phyloP scores from a whole-genome alignment of 2,329 filamentous ascomycete species.

The Ilyonectria sp. region DNA sequence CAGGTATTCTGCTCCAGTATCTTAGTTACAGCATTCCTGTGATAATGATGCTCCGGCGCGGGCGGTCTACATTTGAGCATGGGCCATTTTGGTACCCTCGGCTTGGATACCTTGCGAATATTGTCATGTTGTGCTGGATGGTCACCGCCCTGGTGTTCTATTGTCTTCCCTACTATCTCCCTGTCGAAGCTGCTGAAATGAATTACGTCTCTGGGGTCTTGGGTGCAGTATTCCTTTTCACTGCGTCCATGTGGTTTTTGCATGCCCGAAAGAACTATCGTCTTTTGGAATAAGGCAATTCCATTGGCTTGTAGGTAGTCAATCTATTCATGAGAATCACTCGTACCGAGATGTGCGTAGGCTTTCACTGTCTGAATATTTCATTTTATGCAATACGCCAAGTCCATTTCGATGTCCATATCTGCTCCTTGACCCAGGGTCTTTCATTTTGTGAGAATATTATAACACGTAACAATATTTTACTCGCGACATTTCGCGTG shows the following conservation, averaged over 20 bases:
- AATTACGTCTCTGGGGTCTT: constrained; percentile 19
- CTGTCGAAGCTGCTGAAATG: background rate
- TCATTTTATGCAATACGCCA: too few relatives aligned
- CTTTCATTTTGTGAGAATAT: too few relatives aligned
- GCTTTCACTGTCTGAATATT: too few relatives aligned
- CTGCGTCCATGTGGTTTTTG: background rate
- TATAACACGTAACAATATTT: too few relatives aligned
- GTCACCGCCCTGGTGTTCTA: constrained; percentile 3
- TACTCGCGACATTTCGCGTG: too few relatives aligned
- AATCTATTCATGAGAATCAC: too few relatives aligned
- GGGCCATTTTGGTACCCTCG: constrained; percentile 12
- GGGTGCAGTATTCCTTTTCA: background rate
- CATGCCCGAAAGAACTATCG: background rate
- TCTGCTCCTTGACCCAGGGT: too few relatives aligned
- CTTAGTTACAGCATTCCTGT: constrained; percentile 5
- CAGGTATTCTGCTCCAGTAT: constrained; percentile 19
- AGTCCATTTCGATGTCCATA: too few relatives aligned
- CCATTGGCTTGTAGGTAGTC: too few relatives aligned
- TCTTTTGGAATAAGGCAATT: background rate
- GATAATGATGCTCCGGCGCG: background rate
- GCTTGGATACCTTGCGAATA: constrained; percentile 4
- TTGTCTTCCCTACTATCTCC: background rate
- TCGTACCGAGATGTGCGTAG: too few relatives aligned
- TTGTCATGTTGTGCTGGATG: constrained; percentile 6
- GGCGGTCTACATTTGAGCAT: constrained; percentile 2